Percentiles rank a stretch among this genome's conserved stretches.
These are phyloP conservation scores for Metschnikowia cubensis DNA, from an alignment of 805 yeast species.

Conservation along the genomic window DNA sequence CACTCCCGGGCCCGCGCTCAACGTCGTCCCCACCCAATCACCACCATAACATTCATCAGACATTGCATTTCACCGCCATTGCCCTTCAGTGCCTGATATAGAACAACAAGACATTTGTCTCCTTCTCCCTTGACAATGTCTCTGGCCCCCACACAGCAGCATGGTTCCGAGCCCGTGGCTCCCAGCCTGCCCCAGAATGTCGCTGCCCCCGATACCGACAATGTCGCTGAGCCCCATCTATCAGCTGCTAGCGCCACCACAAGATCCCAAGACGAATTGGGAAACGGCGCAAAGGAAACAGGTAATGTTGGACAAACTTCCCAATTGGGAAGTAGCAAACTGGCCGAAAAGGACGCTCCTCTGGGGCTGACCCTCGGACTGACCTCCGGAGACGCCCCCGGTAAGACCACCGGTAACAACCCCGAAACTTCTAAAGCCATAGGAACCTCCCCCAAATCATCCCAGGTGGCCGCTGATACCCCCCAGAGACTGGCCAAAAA, in stretches of 20 bases:
- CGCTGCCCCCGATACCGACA: neutral
- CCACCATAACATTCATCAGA: constrained; percentile 3
- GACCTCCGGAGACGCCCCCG: no score
- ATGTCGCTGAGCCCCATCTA: constrained; percentile 1
- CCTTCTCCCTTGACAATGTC: neutral
- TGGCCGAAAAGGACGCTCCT: neutral
- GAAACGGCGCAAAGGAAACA: no score
- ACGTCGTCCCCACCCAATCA: constrained; percentile 4
- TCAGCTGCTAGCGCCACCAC: neutral
- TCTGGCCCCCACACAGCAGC: neutral
- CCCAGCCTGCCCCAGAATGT: neutral
- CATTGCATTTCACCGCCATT: neutral
- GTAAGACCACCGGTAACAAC: no score
- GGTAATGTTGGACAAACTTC: no score
- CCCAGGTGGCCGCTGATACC: neutral
- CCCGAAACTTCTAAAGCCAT: no score
- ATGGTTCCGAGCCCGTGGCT: neutral
- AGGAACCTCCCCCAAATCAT: neutral
- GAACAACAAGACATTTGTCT: neutral
- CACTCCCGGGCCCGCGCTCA: constrained; percentile 6
- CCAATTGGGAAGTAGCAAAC: no score
- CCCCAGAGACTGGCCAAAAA: constrained; percentile 47
- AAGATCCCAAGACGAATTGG: no score
- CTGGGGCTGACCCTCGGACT: neutral
- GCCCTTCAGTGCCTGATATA: neutral